A percentile compares a stretch with the other conserved stretches of the same genome.
These are phyloP conservation scores for Nyctanthes arbortristis DNA, from an alignment of 257 asterid genomes.

Conservation along the genomic window DNA sequence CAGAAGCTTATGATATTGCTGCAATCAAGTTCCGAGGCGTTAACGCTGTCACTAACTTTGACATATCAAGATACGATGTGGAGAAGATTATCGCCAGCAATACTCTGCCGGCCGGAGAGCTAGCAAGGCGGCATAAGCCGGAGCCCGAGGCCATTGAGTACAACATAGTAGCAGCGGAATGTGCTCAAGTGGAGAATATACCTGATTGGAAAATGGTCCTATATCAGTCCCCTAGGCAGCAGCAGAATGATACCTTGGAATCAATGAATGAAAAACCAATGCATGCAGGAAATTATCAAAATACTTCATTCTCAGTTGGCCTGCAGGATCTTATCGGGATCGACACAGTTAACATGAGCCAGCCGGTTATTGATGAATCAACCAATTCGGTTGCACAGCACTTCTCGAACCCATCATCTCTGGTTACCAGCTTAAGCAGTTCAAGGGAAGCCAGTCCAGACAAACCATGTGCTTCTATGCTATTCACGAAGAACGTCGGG, in stretches of 20 bases:
- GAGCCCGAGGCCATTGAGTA: neutral
- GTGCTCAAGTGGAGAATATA: neutral
- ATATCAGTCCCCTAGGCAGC: constrained; percentile 18
- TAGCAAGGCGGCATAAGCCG: constrained; percentile 58
- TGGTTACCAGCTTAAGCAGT: constrained; percentile 72
- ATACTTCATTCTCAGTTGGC: constrained; percentile 33
- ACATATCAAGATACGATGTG: constrained; percentile 55
- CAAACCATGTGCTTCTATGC: constrained; percentile 30
- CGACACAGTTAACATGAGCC: constrained; percentile 22
- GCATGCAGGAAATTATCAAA: constrained; percentile 16
- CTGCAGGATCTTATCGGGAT: constrained; percentile 53
- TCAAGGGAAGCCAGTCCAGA: constrained; percentile 84
- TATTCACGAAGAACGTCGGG: constrained; percentile 17
- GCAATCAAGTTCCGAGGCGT: constrained; percentile 64
- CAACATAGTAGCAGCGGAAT: neutral
- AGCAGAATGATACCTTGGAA: constrained; percentile 30
- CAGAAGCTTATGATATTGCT: constrained; percentile 69
- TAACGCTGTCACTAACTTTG: constrained; percentile 64
- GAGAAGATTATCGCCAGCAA: constrained; percentile 60
- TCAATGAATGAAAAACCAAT: constrained; percentile 18
- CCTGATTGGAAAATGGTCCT: constrained; percentile 47
- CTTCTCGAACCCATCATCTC: constrained; percentile 56
- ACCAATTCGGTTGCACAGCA: constrained; percentile 24
- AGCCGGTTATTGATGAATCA: constrained; percentile 21
- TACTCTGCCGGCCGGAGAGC: constrained; percentile 57